These are phyloP conservation scores for Lentinula boryana DNA, from an alignment of 768 basidiomycete species.

Conservation along the genomic window DNA sequence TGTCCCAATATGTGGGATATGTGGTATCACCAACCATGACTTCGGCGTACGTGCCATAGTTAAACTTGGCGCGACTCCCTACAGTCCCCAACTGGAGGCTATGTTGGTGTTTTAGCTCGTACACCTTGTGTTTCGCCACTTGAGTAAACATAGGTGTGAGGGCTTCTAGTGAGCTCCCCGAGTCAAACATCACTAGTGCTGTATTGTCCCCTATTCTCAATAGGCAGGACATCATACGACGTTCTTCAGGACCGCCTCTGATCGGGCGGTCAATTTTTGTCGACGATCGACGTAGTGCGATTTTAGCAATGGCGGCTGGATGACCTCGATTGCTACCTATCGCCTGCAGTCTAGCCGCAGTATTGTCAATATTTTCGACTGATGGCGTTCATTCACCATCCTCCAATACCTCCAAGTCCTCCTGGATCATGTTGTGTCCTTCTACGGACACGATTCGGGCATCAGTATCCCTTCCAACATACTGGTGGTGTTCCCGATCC, in stretches of 20 bases:
- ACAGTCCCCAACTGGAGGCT: neutral
- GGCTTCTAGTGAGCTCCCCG: neutral
- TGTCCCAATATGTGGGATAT: neutral
- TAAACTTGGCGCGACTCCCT: neutral
- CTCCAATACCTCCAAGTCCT: no score
- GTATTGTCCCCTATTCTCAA: neutral
- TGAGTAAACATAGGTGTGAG: neutral
- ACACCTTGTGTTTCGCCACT: neutral
- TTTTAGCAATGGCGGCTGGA: no score
- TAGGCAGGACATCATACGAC: neutral
- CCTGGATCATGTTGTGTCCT: no score
- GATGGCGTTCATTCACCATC: no score
- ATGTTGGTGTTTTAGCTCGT: neutral
- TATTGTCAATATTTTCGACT: no score
- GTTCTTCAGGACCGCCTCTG: neutral
- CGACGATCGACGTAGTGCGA: neutral
- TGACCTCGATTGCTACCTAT: no score
- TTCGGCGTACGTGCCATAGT: neutral
- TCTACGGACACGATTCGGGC: no score
- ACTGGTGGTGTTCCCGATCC: no score
- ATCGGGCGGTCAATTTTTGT: neutral
- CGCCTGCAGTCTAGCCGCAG: no score
- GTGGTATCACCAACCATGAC: no score
- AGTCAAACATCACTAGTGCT: neutral
- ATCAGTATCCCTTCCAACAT: no score